phyloP scores from a whole-genome alignment of 805 yeast species.

The Kurtzmaniella cleridarum region DNA sequence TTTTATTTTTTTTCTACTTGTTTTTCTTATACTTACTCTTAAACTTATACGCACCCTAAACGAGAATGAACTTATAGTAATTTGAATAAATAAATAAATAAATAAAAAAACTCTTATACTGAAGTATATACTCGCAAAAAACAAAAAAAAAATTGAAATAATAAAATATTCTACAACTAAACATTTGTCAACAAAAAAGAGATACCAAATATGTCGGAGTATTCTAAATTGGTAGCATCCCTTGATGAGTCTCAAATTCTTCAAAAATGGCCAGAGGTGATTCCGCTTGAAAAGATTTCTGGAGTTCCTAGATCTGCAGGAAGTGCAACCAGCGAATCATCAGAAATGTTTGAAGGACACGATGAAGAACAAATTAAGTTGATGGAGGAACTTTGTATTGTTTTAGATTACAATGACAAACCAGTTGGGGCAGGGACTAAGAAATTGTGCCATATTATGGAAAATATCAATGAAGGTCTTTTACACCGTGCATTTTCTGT shows the following conservation, averaged over 20 bases:
- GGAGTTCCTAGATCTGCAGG: constrained; percentile 48
- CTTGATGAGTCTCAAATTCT: constrained; percentile 48
- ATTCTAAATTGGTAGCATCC: constrained; percentile 50
- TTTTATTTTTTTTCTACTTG: too few species aligned
- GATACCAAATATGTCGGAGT: constrained; percentile 16
- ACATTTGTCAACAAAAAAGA: not conserved
- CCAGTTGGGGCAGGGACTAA: constrained; percentile 94
- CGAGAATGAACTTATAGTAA: not conserved
- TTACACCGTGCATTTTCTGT: constrained; percentile 95
- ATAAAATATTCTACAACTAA: not conserved
- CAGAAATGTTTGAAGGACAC: constrained; percentile 66
- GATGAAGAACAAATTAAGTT: constrained; percentile 90
- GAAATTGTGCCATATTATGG: constrained; percentile 84
- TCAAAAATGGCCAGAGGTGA: constrained; percentile 58
- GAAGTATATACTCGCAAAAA: too few species aligned
- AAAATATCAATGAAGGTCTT: constrained; percentile 77
- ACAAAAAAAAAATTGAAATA: not conserved
- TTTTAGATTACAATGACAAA: constrained; percentile 77
- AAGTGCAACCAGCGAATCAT: constrained; percentile 24
- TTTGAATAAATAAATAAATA: not conserved
- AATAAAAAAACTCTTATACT: not conserved
- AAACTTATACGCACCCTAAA: too few species aligned
- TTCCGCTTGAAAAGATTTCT: constrained; percentile 54
- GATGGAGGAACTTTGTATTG: constrained; percentile 96
- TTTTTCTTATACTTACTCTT: too few species aligned